phyloP scores from a whole-genome alignment of 345 rosid genomes.

The Lumnitzera racemosa region DNA sequence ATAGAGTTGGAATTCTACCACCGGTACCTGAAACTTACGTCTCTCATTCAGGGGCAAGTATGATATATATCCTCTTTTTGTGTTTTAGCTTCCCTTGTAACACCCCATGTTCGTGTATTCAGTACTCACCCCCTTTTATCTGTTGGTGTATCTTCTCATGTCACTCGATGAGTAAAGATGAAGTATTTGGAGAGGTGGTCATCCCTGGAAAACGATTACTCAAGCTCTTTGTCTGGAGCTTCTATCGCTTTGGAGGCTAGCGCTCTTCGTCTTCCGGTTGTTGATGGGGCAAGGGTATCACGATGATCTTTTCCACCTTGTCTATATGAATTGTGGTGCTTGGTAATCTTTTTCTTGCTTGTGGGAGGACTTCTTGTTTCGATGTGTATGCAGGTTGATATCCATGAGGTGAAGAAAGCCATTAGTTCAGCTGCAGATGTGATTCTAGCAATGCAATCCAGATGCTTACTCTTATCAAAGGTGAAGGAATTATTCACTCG shows the following conservation, averaged over 20 bases:
- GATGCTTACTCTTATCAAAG: slow-evolving; percentile 50
- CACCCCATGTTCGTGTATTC: no score
- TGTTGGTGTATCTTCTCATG: no score
- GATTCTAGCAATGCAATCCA: slow-evolving; percentile 70
- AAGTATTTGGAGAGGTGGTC: slow-evolving; percentile 44
- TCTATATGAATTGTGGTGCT: background rate
- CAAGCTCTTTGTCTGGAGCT: slow-evolving; percentile 54
- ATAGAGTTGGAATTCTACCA: slow-evolving; percentile 41
- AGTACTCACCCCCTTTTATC: no score
- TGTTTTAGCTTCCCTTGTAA: no score
- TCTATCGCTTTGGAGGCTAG: slow-evolving; percentile 59
- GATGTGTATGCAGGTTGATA: slow-evolving; percentile 43
- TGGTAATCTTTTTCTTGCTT: background rate
- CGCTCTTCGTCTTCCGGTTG: slow-evolving; percentile 72
- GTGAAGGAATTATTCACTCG: slow-evolving; percentile 11
- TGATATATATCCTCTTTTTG: slow-evolving; percentile 10
- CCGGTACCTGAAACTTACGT: slow-evolving; percentile 46
- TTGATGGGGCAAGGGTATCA: slow-evolving; percentile 55
- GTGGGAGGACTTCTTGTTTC: slow-evolving; percentile 2
- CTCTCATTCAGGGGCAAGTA: slow-evolving; percentile 63
- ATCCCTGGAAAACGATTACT: slow-evolving; percentile 37
- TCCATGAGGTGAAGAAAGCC: slow-evolving; percentile 53
- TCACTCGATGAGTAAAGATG: slow-evolving; percentile 33
- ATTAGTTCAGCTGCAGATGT: slow-evolving; percentile 70
- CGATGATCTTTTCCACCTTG: background rate